phyloP scores from a whole-genome alignment of 768 basidiomycete genomes.

The Lactarius hatsudake region DNA sequence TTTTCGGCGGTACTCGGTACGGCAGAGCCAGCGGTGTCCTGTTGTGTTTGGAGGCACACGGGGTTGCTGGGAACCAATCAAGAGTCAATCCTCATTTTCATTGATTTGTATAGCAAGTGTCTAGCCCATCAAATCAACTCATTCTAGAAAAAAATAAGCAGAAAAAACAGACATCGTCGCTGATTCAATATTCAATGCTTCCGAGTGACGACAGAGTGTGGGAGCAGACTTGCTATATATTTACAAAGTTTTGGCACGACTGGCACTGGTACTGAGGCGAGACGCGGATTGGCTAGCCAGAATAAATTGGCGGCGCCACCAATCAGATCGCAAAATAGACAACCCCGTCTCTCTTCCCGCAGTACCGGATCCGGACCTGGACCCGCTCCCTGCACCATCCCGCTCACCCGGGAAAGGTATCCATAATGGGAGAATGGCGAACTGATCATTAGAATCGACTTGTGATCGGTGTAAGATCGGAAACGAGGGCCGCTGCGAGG shows the following conservation, averaged over 20 bases:
- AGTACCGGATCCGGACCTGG: not conserved
- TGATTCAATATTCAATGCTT: not conserved
- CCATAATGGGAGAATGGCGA: not conserved
- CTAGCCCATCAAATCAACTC: not conserved
- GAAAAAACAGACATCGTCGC: not conserved
- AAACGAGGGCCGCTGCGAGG: not conserved
- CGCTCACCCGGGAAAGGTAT: not conserved
- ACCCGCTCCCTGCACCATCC: not conserved
- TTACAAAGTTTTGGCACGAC: not conserved
- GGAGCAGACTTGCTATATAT: not conserved
- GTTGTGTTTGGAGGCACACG: not conserved
- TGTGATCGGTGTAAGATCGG: not conserved
- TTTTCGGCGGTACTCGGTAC: not conserved
- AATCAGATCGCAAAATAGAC: too few species aligned
- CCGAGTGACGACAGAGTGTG: not conserved
- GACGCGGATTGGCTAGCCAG: not conserved
- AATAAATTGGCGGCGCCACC: not conserved
- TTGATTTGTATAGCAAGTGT: not conserved
- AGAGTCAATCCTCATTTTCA: not conserved
- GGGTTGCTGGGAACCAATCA: not conserved
- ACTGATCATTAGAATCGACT: not conserved
- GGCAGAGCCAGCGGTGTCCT: not conserved
- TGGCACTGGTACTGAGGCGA: not conserved
- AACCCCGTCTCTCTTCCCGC: too few species aligned
- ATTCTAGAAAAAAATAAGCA: not conserved